Base-by-base conservation (phyloP, 352 stramenopile species). In the Phytophthora ramorum region DNA sequence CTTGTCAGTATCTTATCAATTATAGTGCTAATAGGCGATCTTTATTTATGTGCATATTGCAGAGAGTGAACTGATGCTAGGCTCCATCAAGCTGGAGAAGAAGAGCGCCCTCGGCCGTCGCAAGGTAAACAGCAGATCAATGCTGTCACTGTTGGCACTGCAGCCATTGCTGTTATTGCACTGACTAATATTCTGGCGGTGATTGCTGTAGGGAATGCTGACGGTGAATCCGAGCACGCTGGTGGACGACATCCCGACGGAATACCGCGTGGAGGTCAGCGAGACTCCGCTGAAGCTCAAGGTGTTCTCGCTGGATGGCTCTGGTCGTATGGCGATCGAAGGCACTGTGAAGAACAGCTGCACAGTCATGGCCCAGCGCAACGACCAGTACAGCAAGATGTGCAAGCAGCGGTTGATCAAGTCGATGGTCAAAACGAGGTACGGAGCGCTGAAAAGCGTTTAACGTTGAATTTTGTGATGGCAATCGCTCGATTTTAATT, bases 31-130 rank as follows among this genome's bases (percentile, higher is more conserved):
- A 50, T 26, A 37, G 9, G 26, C 2, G 20, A 32, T 40, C 2
- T n/a, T 0, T 60, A 13, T 16, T 20, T 6, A 24, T 24, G 22
- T 24, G 22, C 22, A 4, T 16, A 20, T 19, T 63, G 22, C 54
- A 96, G 87, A 96, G 62, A 96, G 85, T 49, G 87, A 96, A 62
- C 55, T 92, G 58, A 89, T 92, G 80, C 67, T 96, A 24, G 87
- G 87, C 7, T 91, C 85, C 19, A 93, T 96, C 61, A 93, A 92
- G 66, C 71, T 96, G 22, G 83, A 94, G 60, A 93, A 93, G 62
- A 80, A 85, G 20, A 85, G 78, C 47, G 71, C 83, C 8, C 54
- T 89, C 0, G 87, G 87, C 19, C 81, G 83, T 59, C 87, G 87
- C 53, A 93, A 93, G 79, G 87, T 93, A 38, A 38, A 38, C 2